A percentile compares a stretch with the other conserved stretches of the same genome.
Evolutionary conservation across 768 basidiomycete genomes (phyloP).

Genomic region (Termitomyces sp.): DNA sequence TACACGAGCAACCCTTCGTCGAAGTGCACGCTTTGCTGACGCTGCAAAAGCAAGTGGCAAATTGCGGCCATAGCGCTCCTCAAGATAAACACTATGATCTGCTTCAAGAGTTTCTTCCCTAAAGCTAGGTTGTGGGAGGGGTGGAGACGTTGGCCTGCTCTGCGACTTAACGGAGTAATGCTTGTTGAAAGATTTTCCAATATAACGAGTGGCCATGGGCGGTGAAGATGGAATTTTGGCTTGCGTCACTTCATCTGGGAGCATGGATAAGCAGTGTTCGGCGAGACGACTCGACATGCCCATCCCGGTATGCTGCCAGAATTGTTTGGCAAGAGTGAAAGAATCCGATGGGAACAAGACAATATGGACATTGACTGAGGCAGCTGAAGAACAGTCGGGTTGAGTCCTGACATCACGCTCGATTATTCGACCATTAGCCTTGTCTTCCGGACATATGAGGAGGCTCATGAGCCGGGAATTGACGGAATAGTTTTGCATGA

Average conservation of each 20-base stretch:
- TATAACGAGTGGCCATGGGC: constrained; percentile 21
- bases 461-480: constrained; percentile 62
- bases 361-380: constrained; percentile 68
- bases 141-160: constrained; percentile 4
- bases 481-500: constrained; percentile 52
- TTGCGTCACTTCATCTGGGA: constrained; percentile 41
- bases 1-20: constrained; percentile 87
- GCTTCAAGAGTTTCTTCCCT: constrained; percentile 43
- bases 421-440: constrained; percentile 22
- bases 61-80: constrained; percentile 94
- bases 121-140: constrained; percentile 1
- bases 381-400: constrained; percentile 14
- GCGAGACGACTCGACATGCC: constrained; percentile 88
- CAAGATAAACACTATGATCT: constrained; percentile 75
- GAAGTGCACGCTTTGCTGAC: constrained; percentile 81
- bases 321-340: constrained; percentile 72
- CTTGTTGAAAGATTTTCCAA: constrained; percentile 44
- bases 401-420: constrained; percentile 21
- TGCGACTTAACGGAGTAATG: constrained; percentile 47
- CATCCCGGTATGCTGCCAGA: constrained; percentile 94
- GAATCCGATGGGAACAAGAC: constrained; percentile 65
- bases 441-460: constrained; percentile 59
- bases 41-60: constrained; percentile 66
- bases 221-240: constrained; percentile 22
- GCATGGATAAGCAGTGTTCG: constrained; percentile 71